phyloP scores from a whole-genome alignment of 2,329 filamentous ascomycete species.

The Aspergillus nomiae region DNA sequence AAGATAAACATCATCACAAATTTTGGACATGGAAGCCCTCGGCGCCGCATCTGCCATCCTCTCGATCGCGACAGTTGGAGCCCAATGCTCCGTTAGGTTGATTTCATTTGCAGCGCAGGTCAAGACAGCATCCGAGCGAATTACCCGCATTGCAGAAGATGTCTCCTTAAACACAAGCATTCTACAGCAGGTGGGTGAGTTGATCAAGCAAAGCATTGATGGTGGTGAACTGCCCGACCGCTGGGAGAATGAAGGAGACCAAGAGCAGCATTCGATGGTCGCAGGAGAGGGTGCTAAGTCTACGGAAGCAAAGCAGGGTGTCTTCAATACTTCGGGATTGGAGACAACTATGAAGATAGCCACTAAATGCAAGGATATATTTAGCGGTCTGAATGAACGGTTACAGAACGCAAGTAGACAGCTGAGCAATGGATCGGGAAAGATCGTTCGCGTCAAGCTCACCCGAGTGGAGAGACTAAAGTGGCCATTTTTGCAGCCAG shows the following conservation, averaged over 20 bases:
- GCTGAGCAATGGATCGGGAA: too few relatives aligned
- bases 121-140: neutral
- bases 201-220: neutral
- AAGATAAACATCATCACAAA: too few relatives aligned
- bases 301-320: neutral
- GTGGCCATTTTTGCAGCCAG: neutral
- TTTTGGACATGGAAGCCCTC: neutral
- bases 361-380: neutral
- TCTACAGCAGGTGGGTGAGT: neutral
- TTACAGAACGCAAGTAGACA: neutral
- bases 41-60: neutral
- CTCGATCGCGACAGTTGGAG: neutral
- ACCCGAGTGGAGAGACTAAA: neutral
- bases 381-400: neutral
- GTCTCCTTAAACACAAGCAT: neutral
- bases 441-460: neutral
- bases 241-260: too few relatives aligned
- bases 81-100: neutral
- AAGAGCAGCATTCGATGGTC: too few relatives aligned
- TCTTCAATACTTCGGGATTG: neutral
- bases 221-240: too few relatives aligned
- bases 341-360: neutral
- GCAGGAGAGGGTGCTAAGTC: neutral
- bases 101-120: neutral
- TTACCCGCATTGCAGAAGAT: neutral